Evolutionary conservation across 2,329 filamentous ascomycete species (phyloP).

Genomic region (Sporothrix humicola): DNA sequence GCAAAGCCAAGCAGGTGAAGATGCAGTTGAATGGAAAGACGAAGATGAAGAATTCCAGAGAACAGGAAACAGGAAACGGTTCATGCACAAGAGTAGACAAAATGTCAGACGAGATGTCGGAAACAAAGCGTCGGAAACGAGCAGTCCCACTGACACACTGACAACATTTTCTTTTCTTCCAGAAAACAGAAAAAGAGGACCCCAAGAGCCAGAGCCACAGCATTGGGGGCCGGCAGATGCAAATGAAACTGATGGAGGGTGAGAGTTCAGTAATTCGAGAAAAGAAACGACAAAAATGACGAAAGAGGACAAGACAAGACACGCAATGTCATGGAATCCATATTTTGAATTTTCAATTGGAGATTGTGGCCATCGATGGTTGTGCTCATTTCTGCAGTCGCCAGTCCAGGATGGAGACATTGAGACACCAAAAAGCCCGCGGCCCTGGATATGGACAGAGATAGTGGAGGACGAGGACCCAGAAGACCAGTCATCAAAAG

Average conservation of each 20-base stretch:
- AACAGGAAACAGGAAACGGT: background rate
- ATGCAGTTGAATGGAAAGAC: background rate
- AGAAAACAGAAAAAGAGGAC: background rate
- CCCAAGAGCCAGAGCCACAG: conserved; percentile 6
- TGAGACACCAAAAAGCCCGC: background rate
- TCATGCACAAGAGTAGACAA: background rate
- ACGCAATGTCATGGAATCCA: background rate
- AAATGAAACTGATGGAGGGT: conserved; percentile 4
- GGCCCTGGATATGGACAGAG: conserved; percentile 14
- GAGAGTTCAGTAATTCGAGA: no score
- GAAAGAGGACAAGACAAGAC: background rate
- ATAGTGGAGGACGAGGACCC: background rate
- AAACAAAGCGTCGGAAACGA: no score
- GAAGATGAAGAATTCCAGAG: background rate
- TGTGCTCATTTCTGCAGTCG: conserved; percentile 15
- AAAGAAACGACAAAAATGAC: background rate
- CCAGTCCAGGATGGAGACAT: background rate
- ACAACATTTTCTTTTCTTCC: background rate
- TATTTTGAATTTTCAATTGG: background rate
- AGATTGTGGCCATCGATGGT: background rate
- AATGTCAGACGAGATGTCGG: background rate
- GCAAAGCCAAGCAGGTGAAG: background rate
- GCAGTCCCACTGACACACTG: no score
- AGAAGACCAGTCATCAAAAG: background rate
- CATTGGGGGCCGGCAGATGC: conserved; percentile 22